Evolutionary conservation across 306 rosid species (phyloP), one percentile per base, ranked within the genome.

Genomic region (Ziziphus jujuba): DNA sequence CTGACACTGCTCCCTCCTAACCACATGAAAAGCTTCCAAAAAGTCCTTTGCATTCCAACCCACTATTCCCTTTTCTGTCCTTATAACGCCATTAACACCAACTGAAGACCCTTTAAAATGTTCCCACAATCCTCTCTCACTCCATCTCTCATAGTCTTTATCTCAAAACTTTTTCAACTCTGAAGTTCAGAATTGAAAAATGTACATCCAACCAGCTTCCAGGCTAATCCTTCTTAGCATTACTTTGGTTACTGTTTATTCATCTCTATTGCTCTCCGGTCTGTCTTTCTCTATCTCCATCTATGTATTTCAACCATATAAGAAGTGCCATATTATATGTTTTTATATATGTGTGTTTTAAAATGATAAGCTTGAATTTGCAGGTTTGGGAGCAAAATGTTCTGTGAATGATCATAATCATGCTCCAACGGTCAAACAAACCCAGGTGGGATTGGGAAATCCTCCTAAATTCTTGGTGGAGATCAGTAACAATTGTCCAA

Each of bases 401-500:
- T 43, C 7, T 1, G 6, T 9, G 21, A 28, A 40, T 40, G 45
- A 40, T 40, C 14, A 40, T 11, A 55, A 60, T 21, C 61, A 52
- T 21, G 64, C 73, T 19, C 74, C 84, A 12, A 75, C 77, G 3
- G 71, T 74, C 63, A 57, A 70, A 15, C 84, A 79, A 53, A 70
- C 80, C 15, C 72, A 70, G 58, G 67, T 79, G 3, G 71, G 54
- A 35, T 64, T 66, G 14, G 73, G 73, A 19, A 22, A 59, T 20
- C 71, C 70, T 19, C 76, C 76, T 5, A 79, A 60, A 48, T 79
- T 63, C 70, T 53, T 21, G 80, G 80, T 79, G 48, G 66, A 55
- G 23, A 70, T 79, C 61, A 53, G 58, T 4, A 79, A 73, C 73
- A 65, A 59, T 62, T 79, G 84, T 70, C 74, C 84, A 0, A 74